These are phyloP conservation scores for Porpolomopsis calyptriformis DNA, from an alignment of 768 basidiomycete species.

Conservation along the genomic window DNA sequence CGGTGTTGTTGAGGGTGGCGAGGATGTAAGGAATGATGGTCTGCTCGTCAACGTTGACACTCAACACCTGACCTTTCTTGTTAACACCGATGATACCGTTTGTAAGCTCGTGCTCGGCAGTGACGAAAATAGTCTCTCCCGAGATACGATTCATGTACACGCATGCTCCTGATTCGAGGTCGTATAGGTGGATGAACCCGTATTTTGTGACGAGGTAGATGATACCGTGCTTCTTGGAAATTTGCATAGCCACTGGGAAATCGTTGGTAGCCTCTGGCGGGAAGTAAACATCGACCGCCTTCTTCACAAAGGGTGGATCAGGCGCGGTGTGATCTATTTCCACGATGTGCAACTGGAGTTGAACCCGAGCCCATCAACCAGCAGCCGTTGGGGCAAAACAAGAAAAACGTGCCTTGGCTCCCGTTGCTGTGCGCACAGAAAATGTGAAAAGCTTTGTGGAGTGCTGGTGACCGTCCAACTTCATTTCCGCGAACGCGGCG, in stretches of 20 bases:
- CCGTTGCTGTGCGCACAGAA: slow-evolving; percentile 90
- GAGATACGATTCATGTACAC: slow-evolving; percentile 99
- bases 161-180: slow-evolving; percentile 93
- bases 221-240: slow-evolving; percentile 94
- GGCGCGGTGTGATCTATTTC: slow-evolving; percentile 94
- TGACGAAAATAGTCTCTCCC: slow-evolving; percentile 98
- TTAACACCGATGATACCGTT: slow-evolving; percentile 98
- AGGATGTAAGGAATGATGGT: slow-evolving; percentile 94
- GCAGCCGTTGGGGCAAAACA: neutral
- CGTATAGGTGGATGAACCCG: slow-evolving; percentile 98
- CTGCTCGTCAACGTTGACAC: slow-evolving; percentile 93
- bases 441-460: slow-evolving; percentile 91
- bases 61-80: slow-evolving; percentile 97
- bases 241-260: slow-evolving; percentile 99
- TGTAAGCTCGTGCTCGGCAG: slow-evolving; percentile 87
- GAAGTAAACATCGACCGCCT: slow-evolving; percentile 98
- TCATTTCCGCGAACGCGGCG: slow-evolving; percentile 88
- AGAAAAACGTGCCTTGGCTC: slow-evolving; percentile 71
- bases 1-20: slow-evolving; percentile 88
- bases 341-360: slow-evolving; percentile 81
- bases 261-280: slow-evolving; percentile 96
- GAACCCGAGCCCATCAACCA: slow-evolving; percentile 5
- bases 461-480: slow-evolving; percentile 78
- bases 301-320: slow-evolving; percentile 90
- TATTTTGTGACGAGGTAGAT: slow-evolving; percentile 97